Conservation (phyloP, 2,329 filamentous ascomycete genomes). For the Hypomyces perniciosus region DNA sequence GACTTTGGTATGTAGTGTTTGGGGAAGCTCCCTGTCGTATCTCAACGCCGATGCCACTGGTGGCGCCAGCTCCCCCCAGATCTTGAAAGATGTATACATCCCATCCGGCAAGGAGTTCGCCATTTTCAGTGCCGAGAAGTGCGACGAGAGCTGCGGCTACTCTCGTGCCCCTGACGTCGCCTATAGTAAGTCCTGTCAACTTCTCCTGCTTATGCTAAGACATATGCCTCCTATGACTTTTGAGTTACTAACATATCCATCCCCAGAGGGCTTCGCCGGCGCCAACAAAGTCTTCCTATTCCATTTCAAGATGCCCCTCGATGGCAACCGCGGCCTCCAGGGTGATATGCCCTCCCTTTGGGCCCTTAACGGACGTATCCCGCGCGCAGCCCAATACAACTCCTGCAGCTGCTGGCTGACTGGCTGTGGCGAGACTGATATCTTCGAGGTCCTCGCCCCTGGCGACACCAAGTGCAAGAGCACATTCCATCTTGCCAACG, state of each 20-base stretch:
- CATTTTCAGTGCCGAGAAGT: constrained; percentile 40
- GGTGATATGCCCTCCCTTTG: constrained; percentile 69
- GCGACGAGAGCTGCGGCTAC: constrained; percentile 38
- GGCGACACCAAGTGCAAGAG: constrained; percentile 64
- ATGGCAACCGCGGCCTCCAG: constrained; percentile 46
- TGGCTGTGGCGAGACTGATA: constrained; percentile 68
- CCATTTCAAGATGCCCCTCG: constrained; percentile 66
- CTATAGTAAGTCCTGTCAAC: constrained; percentile 32
- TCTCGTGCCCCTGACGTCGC: constrained; percentile 37
- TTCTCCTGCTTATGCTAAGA: background rate
- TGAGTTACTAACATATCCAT: constrained; percentile 3
- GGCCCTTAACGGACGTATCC: constrained; percentile 68
- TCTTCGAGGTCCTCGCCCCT: constrained; percentile 63
- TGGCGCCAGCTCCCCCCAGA: constrained; percentile 32
- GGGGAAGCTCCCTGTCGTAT: constrained; percentile 42
- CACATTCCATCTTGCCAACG: constrained; percentile 59
- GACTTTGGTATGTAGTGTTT: constrained; percentile 25
- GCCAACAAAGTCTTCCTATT: constrained; percentile 67
- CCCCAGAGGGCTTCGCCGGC: constrained; percentile 62
- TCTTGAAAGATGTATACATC: constrained; percentile 34
- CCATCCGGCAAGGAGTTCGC: constrained; percentile 40
- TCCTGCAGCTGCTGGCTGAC: constrained; percentile 66
- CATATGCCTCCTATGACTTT: background rate
- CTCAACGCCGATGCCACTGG: constrained; percentile 36
- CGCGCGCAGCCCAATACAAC: constrained; percentile 64